These are phyloP conservation scores for Pythium sukuiense DNA, from an alignment of 352 stramenopile genomes.

Conservation along the genomic window DNA sequence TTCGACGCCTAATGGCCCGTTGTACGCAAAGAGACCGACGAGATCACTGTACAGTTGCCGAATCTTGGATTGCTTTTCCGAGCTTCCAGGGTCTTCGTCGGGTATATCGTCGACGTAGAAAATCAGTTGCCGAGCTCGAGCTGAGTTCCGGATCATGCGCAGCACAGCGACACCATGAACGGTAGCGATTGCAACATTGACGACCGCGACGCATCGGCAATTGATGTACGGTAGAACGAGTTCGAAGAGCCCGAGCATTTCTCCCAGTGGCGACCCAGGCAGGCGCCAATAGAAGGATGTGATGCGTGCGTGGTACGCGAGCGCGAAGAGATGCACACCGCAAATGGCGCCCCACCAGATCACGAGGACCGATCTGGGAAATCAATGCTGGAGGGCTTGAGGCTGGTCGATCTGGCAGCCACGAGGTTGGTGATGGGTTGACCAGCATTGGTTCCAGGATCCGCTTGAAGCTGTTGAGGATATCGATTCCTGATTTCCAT, in stretches of 20 bases:
- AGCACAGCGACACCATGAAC: not conserved
- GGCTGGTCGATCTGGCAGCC: too few relatives aligned
- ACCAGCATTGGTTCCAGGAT: not conserved
- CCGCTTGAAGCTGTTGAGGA: conserved; percentile 6
- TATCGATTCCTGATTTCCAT: conserved; percentile 40
- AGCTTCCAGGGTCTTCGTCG: too few relatives aligned
- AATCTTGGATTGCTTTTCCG: too few relatives aligned
- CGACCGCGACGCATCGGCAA: not conserved
- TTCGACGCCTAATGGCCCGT: not conserved
- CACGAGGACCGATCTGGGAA: conserved; percentile 2
- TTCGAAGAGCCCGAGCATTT: conserved; percentile 5
- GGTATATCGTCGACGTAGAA: conserved; percentile 1
- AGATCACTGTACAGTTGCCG: too few relatives aligned
- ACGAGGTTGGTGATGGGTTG: too few relatives aligned
- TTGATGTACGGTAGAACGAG: not conserved
- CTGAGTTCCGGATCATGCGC: conserved; percentile 3
- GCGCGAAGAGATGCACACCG: conserved; percentile 32
- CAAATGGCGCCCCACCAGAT: too few relatives aligned
- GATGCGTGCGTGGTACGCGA: conserved; percentile 9
- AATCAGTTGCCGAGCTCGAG: not conserved
- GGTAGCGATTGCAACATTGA: not conserved
- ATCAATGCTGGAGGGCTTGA: not conserved
- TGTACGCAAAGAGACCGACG: too few relatives aligned
- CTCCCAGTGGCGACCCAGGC: not conserved
- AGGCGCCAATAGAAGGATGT: conserved; percentile 3